phyloP scores from a whole-genome alignment of 2,329 filamentous ascomycete species.

The Penicillium palitans region DNA sequence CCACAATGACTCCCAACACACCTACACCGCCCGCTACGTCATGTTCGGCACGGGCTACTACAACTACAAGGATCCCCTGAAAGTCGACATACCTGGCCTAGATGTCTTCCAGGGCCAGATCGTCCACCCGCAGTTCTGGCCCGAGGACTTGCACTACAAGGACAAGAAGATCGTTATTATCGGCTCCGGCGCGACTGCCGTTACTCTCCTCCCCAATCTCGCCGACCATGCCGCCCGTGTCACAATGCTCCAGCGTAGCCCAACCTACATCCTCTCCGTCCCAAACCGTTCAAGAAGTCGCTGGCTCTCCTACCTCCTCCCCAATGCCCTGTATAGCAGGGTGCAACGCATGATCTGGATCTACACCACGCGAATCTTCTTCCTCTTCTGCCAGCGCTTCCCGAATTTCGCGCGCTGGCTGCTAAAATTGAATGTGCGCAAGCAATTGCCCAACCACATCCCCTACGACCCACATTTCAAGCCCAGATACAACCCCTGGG shows the following conservation, averaged over 20 bases:
- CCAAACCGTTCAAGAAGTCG: conserved; percentile 36
- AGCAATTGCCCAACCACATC: conserved; percentile 56
- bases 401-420: conserved; percentile 52
- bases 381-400: conserved; percentile 55
- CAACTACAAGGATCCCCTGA: conserved; percentile 65
- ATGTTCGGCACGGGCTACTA: conserved; percentile 71
- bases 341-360: conserved; percentile 51
- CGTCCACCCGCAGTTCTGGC: conserved; percentile 77
- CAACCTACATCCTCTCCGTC: conserved; percentile 65
- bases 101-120: conserved; percentile 63
- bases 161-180: conserved; percentile 71
- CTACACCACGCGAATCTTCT: conserved; percentile 51
- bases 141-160: conserved; percentile 63
- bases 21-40: conserved; percentile 48
- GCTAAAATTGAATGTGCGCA: conserved; percentile 49
- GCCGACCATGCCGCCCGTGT: conserved; percentile 64
- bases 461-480: conserved; percentile 64
- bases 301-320: conserved; percentile 36
- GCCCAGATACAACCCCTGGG: conserved; percentile 65
- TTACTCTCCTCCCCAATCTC: conserved; percentile 73
- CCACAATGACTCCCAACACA: conserved; percentile 36
- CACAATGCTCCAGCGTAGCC: conserved; percentile 80
- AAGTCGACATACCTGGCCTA: conserved; percentile 65
- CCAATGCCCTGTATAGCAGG: conserved; percentile 33
- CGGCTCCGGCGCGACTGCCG: conserved; percentile 75